Evolutionary conservation across 176 grass and related monocot species (phyloP), one percentile per base, ranked within the genome.

Genomic region (Leersia perrieri): DNA sequence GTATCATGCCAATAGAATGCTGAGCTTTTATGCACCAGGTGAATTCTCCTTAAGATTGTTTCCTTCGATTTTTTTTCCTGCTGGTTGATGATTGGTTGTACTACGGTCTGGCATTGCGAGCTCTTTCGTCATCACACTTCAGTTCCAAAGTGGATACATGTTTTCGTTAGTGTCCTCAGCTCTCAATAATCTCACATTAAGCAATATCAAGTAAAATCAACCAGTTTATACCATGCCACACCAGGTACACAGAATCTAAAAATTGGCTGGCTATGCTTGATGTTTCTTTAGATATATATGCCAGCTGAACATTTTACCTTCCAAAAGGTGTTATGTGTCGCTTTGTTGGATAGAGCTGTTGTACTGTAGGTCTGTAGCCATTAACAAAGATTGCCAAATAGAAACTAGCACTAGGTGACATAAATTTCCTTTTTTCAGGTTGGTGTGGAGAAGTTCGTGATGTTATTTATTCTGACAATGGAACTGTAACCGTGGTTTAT

Each of bases 21-120:
- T 99, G 65, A 99, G 92, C 73, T 99, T 99, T 71, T 99, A 95
- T 30, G 96, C 96, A 79, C 92, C 96, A 99, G 96, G 96, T 99
- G 57, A 88, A 27, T 34, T 85, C 11, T 31, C 25, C 28, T 81
- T 81, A 12, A 35, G 45, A 30, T 63, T 57, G n/a, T 66, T 35
- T 23, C 27, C 30, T 55, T 15, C n/a, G 7, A 33, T 64, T 11
- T 66, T 16, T 1, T 32, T 68, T 33, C 49, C 15, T 57, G 2
- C 12, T 80, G 27, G 53, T 23, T 26, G 44, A 9, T 25, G 12
- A 15, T 82, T 53, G 28, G 32, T 7, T 49, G 28, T 38, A 64
- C 9, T 39, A 26, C 73, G 23, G 14, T 39, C 40, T 23, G 14
- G 22, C 44, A 29, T n/a, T 42, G 11, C 18, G 31, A 13, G 26